Base-by-base conservation (phyloP, 1,139 yeast species). In the Pichia sp. region DNA sequence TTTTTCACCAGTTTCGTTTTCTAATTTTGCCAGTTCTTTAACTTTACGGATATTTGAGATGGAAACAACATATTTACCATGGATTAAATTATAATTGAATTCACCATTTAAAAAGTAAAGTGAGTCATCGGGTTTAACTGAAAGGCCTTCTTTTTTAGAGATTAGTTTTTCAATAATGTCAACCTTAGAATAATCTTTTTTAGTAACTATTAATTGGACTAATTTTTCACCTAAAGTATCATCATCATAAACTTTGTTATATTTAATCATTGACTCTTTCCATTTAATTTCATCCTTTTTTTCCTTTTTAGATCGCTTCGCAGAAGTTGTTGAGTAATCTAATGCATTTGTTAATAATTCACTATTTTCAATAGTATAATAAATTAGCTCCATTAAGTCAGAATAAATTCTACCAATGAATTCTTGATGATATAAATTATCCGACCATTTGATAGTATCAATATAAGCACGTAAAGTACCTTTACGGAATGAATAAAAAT, bases 401-500 rank as follows among this genome's bases (percentile, higher is more conserved):
- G 69, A 67, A 52, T 85, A 73, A 0, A 87, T 88, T 51, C 95
- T 75, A 22, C 77, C 71, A 63, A 79, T 89, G 42, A 82, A 75
- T 3, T 94, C 88, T 39, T 85, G 80, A 4, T 80, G 66, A 62
- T 75, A 88, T 40, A 92, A 65, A 23, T 69, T 63, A 61, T 89
- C 94, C 53, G 83, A 95, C 97, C 97, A 92, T 43, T 71, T 67
- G 47, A 90, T 59, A 73, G 86, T 79, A 26, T 80, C 82, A 36
- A 86, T 58, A 61, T 92, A 92, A 24, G 92, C 83, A 53, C 95
- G 76, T 26, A 94, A 83, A 6, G 97, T 87, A 16, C 97, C 97
- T 59, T 85, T 81, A 68, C 97, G 80, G 73, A 87, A 79, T 64
- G 96, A 85, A 66, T 88, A 92, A 41, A 85, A 82, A 65, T 92